Conservation (phyloP, 164 flowering plant genomes). For the Berberis vulgaris region DNA sequence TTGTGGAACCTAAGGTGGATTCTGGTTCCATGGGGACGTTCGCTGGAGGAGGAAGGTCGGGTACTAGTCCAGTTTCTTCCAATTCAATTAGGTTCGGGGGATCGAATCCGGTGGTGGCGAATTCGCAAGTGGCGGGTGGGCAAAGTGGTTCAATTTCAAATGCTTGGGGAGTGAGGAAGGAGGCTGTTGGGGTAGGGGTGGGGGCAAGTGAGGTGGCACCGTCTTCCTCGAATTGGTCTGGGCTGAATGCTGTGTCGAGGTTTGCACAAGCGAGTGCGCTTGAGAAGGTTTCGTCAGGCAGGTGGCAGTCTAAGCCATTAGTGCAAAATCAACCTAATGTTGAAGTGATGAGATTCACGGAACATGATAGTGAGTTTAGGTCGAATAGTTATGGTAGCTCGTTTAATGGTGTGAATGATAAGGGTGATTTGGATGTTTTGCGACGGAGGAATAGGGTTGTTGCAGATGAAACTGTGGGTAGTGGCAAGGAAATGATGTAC, state of each 20-base stretch:
- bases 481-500: slow-evolving; percentile 25
- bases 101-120: slow-evolving; percentile 1
- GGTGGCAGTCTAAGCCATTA: slow-evolving; percentile 74
- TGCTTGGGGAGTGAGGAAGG: slow-evolving; percentile 73
- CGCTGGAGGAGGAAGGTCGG: slow-evolving; percentile 12
- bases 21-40: slow-evolving; percentile 16
- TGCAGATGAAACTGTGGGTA: slow-evolving; percentile 25
- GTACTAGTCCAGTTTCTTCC: slow-evolving; percentile 14
- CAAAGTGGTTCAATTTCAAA: slow-evolving; percentile 30
- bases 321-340: slow-evolving; percentile 34
- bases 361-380: neutral
- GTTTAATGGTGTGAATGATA: slow-evolving; percentile 17
- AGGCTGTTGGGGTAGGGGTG: slow-evolving; percentile 17
- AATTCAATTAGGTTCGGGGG: no score
- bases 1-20: slow-evolving; percentile 24
- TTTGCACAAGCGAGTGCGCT: slow-evolving; percentile 86
- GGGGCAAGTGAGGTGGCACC: slow-evolving; percentile 19
- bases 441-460: slow-evolving; percentile 18
- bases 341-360: slow-evolving; percentile 27
- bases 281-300: slow-evolving; percentile 83
- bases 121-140: slow-evolving; percentile 11
- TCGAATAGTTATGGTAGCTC: neutral
- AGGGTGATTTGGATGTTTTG: slow-evolving; percentile 19
- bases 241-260: slow-evolving; percentile 43
- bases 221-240: slow-evolving; percentile 35